Base-by-base conservation (phyloP, 768 basidiomycete genomes). In the Trametes punicea region DNA sequence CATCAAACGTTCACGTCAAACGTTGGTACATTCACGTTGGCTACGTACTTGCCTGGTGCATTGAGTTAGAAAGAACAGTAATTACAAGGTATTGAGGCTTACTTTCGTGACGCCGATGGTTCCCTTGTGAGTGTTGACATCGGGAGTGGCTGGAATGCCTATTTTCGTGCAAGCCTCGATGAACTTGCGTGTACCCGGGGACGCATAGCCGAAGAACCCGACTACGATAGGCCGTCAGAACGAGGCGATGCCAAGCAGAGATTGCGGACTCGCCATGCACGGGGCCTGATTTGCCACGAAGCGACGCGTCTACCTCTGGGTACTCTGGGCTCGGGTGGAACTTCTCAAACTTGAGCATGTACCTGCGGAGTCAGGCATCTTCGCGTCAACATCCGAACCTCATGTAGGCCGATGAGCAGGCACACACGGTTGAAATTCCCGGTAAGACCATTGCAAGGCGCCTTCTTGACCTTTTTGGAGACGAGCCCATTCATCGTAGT, bases 261-360 rank as follows among this genome's bases (percentile, higher is more conserved):
- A 41, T 30, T 34, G 25, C 38, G 18, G 10, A 50, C 58, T 44
- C 23, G 72, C 71, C 55, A 34, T 76, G 71, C 8, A 88, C 74
- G 0, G 85, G 85, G 0, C 88, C 88, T 1, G 69, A 49, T 0
- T 67, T 69, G 2, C 87, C 85, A 21, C 75, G 81, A 5, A 72
- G 64, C 4, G 69, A 66, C 1, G 66, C 51, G 47, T 83, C 75
- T 6, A 87, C 82, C 6, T 68, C 68, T 0, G 81, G 80, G 61
- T 79, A 81, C 7, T 73, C 64, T 0, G 77, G 69, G 57, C 83
- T 74, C 3, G 81, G 79, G 38, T 71, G 71, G 61, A 76, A 87
- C 16, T 71, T 75, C 66, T 90, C 87, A 40, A 88, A 87, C 66
- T 86, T 89, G 31, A 66, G 74, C 63, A 89, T 83, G 62, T 87